A percentile compares a stretch with the other conserved stretches of the same genome.
phyloP scores from a whole-genome alignment of 2,329 filamentous ascomycete genomes.

The Neofusicoccum sp. region DNA sequence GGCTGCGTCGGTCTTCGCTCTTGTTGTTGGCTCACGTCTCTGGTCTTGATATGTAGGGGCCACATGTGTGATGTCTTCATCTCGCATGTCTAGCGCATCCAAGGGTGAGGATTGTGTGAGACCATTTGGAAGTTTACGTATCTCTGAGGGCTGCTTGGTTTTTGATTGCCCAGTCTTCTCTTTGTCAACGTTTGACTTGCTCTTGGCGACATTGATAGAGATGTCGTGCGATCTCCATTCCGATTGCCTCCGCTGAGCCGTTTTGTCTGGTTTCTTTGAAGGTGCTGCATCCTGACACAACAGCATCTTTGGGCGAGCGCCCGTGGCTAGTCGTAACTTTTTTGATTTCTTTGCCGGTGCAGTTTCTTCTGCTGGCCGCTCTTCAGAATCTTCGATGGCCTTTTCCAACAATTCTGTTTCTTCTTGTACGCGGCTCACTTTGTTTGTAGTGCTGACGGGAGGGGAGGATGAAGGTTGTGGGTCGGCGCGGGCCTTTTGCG shows the following conservation, averaged over 20 bases:
- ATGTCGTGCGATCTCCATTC: not conserved
- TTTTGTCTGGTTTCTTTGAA: not conserved
- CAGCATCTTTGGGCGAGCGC: slow-evolving; percentile 42
- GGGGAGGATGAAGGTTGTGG: slow-evolving; percentile 34
- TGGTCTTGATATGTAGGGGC: no score
- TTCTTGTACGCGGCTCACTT: slow-evolving; percentile 33
- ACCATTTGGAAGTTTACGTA: slow-evolving; percentile 1
- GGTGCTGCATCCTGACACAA: slow-evolving; percentile 40
- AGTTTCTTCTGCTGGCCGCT: slow-evolving; percentile 2
- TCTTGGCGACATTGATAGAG: not conserved
- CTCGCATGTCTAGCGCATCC: not conserved
- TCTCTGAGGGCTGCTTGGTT: not conserved
- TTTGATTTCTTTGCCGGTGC: slow-evolving; percentile 29
- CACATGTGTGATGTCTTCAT: not conserved
- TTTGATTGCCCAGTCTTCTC: not conserved
- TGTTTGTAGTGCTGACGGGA: slow-evolving; percentile 37
- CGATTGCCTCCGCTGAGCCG: not conserved
- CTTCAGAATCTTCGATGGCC: slow-evolving; percentile 9
- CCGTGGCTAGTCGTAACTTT: slow-evolving; percentile 38
- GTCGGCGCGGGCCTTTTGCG: slow-evolving; percentile 27
- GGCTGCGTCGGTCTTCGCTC: not conserved
- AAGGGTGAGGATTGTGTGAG: slow-evolving; percentile 7
- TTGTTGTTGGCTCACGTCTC: not conserved
- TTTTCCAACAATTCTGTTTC: slow-evolving; percentile 8
- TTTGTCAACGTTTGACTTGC: not conserved